Evolutionary conservation across 2,329 filamentous ascomycete genomes (phyloP).

Genomic region (Pseudogymnoascus sp.): DNA sequence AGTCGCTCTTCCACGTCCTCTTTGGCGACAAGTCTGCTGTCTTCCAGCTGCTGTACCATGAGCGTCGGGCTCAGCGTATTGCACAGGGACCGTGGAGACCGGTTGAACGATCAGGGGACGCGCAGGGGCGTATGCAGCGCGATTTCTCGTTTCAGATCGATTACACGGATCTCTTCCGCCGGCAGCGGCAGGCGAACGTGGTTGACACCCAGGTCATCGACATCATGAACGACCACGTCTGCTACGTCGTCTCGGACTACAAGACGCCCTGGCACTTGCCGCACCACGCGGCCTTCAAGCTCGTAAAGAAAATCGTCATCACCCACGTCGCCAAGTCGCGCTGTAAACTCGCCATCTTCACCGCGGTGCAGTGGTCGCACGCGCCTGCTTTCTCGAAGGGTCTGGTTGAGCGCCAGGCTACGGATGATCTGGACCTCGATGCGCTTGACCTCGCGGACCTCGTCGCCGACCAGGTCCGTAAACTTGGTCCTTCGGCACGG

Average conservation of each 20-base stretch:
- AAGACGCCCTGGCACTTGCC: constrained; percentile 73
- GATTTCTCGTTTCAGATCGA: constrained; percentile 75
- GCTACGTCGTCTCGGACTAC: constrained; percentile 54
- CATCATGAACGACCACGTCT: constrained; percentile 65
- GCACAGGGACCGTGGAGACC: constrained; percentile 78
- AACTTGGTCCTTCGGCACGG: constrained; percentile 62
- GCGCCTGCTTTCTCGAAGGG: constrained; percentile 52
- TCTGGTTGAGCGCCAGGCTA: constrained; percentile 60
- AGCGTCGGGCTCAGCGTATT: constrained; percentile 69
- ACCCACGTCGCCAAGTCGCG: constrained; percentile 87
- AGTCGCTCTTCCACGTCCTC: constrained; percentile 89
- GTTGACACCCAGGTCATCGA: constrained; percentile 83
- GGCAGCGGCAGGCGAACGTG: constrained; percentile 52
- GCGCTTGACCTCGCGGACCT: constrained; percentile 68
- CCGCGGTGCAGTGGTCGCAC: constrained; percentile 77
- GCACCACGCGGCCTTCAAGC: constrained; percentile 65
- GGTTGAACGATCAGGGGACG: constrained; percentile 37
- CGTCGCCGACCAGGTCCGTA: constrained; percentile 67
- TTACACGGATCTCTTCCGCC: constrained; percentile 56
- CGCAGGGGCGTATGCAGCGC: constrained; percentile 59
- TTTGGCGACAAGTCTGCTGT: constrained; percentile 95
- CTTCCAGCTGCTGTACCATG: constrained; percentile 84
- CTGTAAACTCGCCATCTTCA: constrained; percentile 84
- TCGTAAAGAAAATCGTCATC: constrained; percentile 86
- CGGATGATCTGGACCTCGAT: constrained; percentile 64